Conservation (phyloP, 306 rosid species). For the Hippophae gyantsensis region DNA sequence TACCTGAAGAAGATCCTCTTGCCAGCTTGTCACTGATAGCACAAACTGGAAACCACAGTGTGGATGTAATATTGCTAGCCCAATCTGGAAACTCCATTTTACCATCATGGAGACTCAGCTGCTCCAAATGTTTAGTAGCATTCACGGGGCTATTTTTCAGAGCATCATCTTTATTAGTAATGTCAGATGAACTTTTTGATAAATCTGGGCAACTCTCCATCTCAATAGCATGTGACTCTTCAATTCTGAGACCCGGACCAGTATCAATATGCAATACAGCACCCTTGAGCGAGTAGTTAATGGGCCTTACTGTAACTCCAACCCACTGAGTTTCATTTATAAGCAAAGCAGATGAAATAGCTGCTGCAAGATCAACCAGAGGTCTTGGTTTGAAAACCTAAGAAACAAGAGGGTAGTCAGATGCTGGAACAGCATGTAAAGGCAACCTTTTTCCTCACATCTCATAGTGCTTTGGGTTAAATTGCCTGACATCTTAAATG, state of each 20-base stretch:
- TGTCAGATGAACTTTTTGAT: constrained; percentile 30
- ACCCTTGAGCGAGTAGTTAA: constrained; percentile 80
- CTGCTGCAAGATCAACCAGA: constrained; percentile 88
- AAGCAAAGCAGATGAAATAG: constrained; percentile 86
- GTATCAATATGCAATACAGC: constrained; percentile 87
- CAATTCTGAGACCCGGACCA: constrained; percentile 88
- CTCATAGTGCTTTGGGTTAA: constrained; percentile 6
- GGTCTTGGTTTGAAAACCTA: constrained; percentile 90
- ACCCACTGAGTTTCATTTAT: constrained; percentile 92
- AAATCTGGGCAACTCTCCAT: constrained; percentile 53
- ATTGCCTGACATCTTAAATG: constrained; percentile 14
- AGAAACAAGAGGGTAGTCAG: constrained; percentile 20
- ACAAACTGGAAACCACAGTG: constrained; percentile 77
- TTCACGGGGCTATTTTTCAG: constrained; percentile 30
- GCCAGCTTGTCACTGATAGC: constrained; percentile 64
- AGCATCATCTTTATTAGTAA: constrained; percentile 30
- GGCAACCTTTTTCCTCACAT: background rate
- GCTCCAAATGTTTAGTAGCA: constrained; percentile 41
- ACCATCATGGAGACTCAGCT: constrained; percentile 47
- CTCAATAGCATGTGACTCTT: constrained; percentile 59
- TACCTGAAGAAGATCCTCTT: constrained; percentile 92
- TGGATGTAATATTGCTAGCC: constrained; percentile 76
- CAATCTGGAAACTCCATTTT: constrained; percentile 88
- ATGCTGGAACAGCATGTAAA: constrained; percentile 6
- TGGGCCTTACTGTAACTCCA: constrained; percentile 77